Evolutionary conservation across 1,284 basidiomycete species (phyloP), one percentile per base, ranked within the genome.

Genomic region (Trichosporon coremiiforme): DNA sequence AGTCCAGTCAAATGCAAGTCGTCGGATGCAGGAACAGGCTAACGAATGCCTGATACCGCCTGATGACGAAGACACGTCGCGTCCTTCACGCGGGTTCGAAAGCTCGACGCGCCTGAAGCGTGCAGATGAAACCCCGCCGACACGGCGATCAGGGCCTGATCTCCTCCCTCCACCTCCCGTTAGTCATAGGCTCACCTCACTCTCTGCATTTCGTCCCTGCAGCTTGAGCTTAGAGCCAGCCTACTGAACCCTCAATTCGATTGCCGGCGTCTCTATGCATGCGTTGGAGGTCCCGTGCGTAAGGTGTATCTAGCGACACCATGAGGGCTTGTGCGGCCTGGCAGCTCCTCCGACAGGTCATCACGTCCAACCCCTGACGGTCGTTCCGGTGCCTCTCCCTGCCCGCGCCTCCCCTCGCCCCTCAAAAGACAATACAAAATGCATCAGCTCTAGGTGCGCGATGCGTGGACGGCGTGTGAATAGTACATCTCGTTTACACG

Each of bases 401-500:
- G 29, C 55, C 8, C 17, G 22, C 31, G 33, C 9, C 50, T 53
- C 15, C 55, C 8, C 17, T 10, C 31, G 33, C 29, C 29, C 31
- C 57, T 29, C 57, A n/a, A 35, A 62, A 31, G 15, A 33, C 57
- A 33, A 62, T 62, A 62, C 57, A 62, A 20, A 53, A 35, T 33
- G 31, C 57, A 62, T 62, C 57, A 35, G 57, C 57, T 62, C 50
- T 8, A 53, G 55, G 57, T 8, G 57, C 57, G 17, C 13, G 29
- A 62, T 62, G 57, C 57, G 13, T 62, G 29, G 57, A 22, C 31
- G 57, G n/a, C 50, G 33, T 5, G 57, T n/a, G 57, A 62, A 62
- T 62, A 33, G 57, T 62, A 62, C 57, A 62, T 62, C 57, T 62
- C 57, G 33, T 35, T 35, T 33, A 33, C 57, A 62, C 57, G 31